Percentiles rank a stretch among this genome's conserved stretches.
phyloP scores from a whole-genome alignment of 2,329 filamentous ascomycete genomes.

The Trichophyton schoenleinii region DNA sequence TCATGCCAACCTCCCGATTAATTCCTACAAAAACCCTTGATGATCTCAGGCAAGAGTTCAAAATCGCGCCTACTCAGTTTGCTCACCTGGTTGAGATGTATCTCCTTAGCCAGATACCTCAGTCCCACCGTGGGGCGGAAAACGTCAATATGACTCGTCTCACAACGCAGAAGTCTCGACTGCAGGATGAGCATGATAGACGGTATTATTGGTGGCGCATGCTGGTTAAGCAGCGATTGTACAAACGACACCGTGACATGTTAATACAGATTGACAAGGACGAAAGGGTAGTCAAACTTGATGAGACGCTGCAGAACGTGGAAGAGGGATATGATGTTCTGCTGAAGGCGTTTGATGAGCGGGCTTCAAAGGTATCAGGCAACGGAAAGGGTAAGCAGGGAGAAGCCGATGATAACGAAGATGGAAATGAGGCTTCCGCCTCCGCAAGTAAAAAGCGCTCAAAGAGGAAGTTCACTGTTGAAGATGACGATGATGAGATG shows the following conservation, averaged over 20 bases:
- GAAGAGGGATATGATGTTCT: conserved; percentile 48
- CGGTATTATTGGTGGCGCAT: conserved; percentile 55
- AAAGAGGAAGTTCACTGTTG: conserved; percentile 4
- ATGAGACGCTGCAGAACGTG: conserved; percentile 45
- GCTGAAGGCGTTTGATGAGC: conserved; percentile 31
- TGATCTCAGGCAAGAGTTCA: conserved; percentile 40
- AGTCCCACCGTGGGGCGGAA: conserved; percentile 34
- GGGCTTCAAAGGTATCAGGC: conserved; percentile 13
- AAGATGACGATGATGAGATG: conserved; percentile 11
- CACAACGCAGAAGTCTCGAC: conserved; percentile 33
- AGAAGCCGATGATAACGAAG: neutral
- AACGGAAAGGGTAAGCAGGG: neutral
- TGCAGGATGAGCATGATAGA: conserved; percentile 43
- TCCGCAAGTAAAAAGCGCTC: neutral
- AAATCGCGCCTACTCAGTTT: conserved; percentile 51
- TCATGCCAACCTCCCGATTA: conserved; percentile 41
- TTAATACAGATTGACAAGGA: conserved; percentile 45
- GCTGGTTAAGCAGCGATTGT: conserved; percentile 50
- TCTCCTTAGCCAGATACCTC: conserved; percentile 45
- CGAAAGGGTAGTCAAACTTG: conserved; percentile 48
- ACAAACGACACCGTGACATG: conserved; percentile 47
- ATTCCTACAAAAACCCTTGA: conserved; percentile 41
- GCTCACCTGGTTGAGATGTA: conserved; percentile 51
- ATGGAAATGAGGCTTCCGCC: neutral
- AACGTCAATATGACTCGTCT: conserved; percentile 41